Percentiles rank a stretch among this genome's conserved stretches.
Conservation (phyloP, 441 rosid genomes). For the Pelargonium myrrhifolium region DNA sequence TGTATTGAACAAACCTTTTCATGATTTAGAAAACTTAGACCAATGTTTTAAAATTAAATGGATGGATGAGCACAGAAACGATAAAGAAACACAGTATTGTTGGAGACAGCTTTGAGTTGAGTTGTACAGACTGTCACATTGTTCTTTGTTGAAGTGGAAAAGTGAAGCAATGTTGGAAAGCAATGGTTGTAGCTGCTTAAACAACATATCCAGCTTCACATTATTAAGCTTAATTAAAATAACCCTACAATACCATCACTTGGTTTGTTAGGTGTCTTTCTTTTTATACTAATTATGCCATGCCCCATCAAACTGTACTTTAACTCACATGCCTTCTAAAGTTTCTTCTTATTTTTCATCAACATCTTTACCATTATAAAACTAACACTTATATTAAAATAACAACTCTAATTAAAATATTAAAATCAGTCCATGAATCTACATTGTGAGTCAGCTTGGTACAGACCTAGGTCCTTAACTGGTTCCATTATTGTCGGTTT, state of each 20-base stretch:
- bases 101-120: no score
- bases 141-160: constrained; percentile 7
- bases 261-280: constrained; percentile 21
- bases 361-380: no score
- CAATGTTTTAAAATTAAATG: no score
- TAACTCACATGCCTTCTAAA: constrained; percentile 28
- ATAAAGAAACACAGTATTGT: no score
- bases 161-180: constrained; percentile 19
- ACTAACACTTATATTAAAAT: no score
- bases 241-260: constrained; percentile 20
- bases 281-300: constrained; percentile 23
- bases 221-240: constrained; percentile 4
- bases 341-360: neutral
- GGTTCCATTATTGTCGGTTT: constrained; percentile 15
- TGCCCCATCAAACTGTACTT: constrained; percentile 20
- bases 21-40: no score
- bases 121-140: no score
- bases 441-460: constrained; percentile 7
- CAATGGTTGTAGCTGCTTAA: neutral
- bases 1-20: no score
- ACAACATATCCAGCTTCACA: neutral
- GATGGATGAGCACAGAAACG: no score
- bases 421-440: neutral
- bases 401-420: no score
- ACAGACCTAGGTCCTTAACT: constrained; percentile 7